Percentiles rank a stretch among this genome's conserved stretches.
Conservation (phyloP, 176 grass and related monocot genomes). For the Typha latifolia region DNA sequence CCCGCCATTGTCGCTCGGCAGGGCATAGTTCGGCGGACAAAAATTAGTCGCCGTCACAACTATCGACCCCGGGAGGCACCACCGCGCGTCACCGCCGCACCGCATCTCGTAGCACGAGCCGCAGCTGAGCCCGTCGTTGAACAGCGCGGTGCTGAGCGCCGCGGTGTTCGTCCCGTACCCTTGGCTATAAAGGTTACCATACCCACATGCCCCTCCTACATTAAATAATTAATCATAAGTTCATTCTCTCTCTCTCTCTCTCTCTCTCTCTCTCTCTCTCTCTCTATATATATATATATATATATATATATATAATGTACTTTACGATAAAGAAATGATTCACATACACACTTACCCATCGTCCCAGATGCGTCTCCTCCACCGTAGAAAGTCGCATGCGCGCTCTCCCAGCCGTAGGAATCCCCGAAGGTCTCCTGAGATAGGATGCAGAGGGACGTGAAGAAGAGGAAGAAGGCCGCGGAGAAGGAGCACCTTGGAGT, state of each 20-base stretch:
- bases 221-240: background rate
- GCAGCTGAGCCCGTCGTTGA: constrained; percentile 24
- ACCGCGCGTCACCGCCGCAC: constrained; percentile 38
- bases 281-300: too few relatives aligned
- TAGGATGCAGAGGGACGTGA: constrained; percentile 26
- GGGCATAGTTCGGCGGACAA: constrained; percentile 58
- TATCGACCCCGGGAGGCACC: constrained; percentile 52
- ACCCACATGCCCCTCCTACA: constrained; percentile 53
- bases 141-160: constrained; percentile 32
- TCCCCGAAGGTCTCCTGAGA: constrained; percentile 22
- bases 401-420: constrained; percentile 57
- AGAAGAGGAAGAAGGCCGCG: constrained; percentile 29
- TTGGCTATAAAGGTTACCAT: constrained; percentile 45
- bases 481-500: constrained; percentile 17
- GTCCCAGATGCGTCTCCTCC: constrained; percentile 77
- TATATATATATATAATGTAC: background rate
- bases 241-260: too few relatives aligned
- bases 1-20: constrained; percentile 34
- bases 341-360: constrained; percentile 38
- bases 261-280: too few relatives aligned
- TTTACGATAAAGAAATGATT: background rate
- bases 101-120: constrained; percentile 56
- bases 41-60: constrained; percentile 70
- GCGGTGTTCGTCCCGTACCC: constrained; percentile 54
- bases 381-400: constrained; percentile 84